These are phyloP conservation scores for Chamaenerion angustifolium DNA, from an alignment of 345 rosid genomes.

Conservation along the genomic window DNA sequence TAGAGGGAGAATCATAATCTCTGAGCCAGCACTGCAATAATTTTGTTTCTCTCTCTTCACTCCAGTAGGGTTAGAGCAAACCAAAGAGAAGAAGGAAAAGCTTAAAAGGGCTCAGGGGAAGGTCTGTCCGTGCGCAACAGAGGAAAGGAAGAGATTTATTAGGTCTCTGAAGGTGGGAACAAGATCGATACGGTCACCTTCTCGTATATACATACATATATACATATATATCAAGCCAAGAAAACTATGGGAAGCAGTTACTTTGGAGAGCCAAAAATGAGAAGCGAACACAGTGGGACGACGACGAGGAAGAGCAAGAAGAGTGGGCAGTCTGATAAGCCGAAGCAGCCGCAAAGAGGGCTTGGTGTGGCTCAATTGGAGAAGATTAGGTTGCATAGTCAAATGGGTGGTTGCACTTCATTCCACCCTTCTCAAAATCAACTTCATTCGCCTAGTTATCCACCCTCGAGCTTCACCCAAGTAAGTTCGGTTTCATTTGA, in stretches of 20 bases:
- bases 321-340: slow-evolving; percentile 25
- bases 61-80: slow-evolving; percentile 18
- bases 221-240: slow-evolving; percentile 17
- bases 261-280: slow-evolving; percentile 68
- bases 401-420: slow-evolving; percentile 16
- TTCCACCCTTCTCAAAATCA: slow-evolving; percentile 13
- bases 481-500: slow-evolving; percentile 13
- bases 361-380: slow-evolving; percentile 97
- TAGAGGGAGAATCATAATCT: slow-evolving; percentile 21
- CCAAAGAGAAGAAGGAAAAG: slow-evolving; percentile 2
- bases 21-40: slow-evolving; percentile 92
- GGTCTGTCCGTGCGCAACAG: neutral
- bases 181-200: too few relatives aligned
- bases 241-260: slow-evolving; percentile 55
- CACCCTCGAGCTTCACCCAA: slow-evolving; percentile 48
- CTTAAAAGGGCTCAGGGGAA: neutral
- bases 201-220: neutral
- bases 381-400: slow-evolving; percentile 16
- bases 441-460: slow-evolving; percentile 13
- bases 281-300: slow-evolving; percentile 34
- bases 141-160: neutral
- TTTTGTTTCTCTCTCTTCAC: slow-evolving; percentile 14
- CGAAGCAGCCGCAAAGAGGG: slow-evolving; percentile 89
- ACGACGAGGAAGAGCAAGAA: slow-evolving; percentile 69
- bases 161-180: neutral